Evolutionary conservation across 139 green algal genomes (phyloP), one percentile per base, ranked within the genome.

Genomic region (Chlorella sp.): DNA sequence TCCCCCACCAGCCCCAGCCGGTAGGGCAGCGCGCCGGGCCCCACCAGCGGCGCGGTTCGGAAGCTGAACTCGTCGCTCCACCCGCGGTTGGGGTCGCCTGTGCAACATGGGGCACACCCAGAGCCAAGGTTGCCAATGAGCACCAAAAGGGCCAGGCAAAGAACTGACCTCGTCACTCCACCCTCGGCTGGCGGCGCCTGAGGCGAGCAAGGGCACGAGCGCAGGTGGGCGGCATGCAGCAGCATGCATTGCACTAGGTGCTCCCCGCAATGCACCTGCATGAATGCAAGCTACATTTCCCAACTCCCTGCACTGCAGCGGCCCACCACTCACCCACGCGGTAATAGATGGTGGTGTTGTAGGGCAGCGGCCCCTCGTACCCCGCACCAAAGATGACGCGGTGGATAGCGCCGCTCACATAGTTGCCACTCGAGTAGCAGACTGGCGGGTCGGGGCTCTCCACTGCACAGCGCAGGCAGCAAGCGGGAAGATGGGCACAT

Each of bases 1-100:
- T 97, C 94, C 0, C 94, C 94, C 28, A 96, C 80, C 74, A 95
- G 47, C 72, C 83, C 89, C 71, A 93, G 39, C 41, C 84, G 82
- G 73, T 92, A 92, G 13, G 88, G 90, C 41, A 93, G 79, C 71
- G 83, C 76, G 7, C 20, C 73, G 0, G 67, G n/a, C 16, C 81
- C 81, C 21, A 75, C 64, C 16, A 38, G 74, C 25, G 89, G 90
- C 11, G 82, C 64, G 5, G 83, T 88, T 39, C 34, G 85, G 88
- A 94, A 95, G 78, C 78, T 90, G 78, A 74, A 81, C 69, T 88
- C 69, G 36, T 25, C 36, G 55, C 74, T 88, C 75, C 87, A 82
- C 0, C 38, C 81, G 1, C 72, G 32, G 20, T 56, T 30, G 6
- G 68, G 44, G 72, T 88, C 86, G 3, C 88, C 51, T 60, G 51